phyloP scores from a whole-genome alignment of 352 stramenopile genomes.

The Phytopythium cucurbitacearum region DNA sequence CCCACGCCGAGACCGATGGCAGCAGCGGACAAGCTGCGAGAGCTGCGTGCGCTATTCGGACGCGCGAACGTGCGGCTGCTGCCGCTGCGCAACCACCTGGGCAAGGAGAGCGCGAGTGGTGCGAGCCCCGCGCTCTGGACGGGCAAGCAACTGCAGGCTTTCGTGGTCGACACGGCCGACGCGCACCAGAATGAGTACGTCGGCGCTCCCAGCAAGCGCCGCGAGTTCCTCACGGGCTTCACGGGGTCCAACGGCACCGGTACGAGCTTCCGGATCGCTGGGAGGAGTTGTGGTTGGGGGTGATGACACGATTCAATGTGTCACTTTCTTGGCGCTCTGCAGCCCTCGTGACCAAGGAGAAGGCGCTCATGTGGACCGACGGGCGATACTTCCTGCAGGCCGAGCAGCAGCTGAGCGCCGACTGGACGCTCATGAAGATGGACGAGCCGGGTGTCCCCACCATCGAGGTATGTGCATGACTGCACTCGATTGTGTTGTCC shows the following conservation, averaged over 20 bases:
- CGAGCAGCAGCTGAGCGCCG: constrained; percentile 87
- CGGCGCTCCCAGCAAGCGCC: constrained; percentile 92
- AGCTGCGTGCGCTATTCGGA: constrained; percentile 57
- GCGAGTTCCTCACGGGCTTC: constrained; percentile 96
- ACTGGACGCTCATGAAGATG: constrained; percentile 96
- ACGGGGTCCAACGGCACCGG: constrained; percentile 96
- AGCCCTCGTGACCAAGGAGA: constrained; percentile 74
- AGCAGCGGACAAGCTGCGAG: constrained; percentile 54
- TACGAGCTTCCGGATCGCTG: constrained; percentile 1
- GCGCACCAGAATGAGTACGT: constrained; percentile 99
- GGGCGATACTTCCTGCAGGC: constrained; percentile 98
- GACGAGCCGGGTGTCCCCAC: constrained; percentile 90
- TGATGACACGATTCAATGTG: too few species aligned
- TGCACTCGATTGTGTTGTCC: not conserved
- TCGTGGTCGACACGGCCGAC: constrained; percentile 95
- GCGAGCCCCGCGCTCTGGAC: constrained; percentile 18
- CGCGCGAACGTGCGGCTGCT: constrained; percentile 64
- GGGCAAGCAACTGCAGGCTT: constrained; percentile 72
- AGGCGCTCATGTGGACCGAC: constrained; percentile 97
- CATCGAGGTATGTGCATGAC: constrained; percentile 68
- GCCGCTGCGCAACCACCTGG: constrained; percentile 50
- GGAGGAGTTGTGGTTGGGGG: too few species aligned
- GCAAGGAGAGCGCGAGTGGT: constrained; percentile 32
- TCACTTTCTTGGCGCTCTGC: not conserved
- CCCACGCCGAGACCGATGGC: constrained; percentile 13